Percentiles rank a stretch among this genome's conserved stretches.
phyloP scores from a whole-genome alignment of 1,284 basidiomycete genomes.

The Sanghuangporus sanghuang region DNA sequence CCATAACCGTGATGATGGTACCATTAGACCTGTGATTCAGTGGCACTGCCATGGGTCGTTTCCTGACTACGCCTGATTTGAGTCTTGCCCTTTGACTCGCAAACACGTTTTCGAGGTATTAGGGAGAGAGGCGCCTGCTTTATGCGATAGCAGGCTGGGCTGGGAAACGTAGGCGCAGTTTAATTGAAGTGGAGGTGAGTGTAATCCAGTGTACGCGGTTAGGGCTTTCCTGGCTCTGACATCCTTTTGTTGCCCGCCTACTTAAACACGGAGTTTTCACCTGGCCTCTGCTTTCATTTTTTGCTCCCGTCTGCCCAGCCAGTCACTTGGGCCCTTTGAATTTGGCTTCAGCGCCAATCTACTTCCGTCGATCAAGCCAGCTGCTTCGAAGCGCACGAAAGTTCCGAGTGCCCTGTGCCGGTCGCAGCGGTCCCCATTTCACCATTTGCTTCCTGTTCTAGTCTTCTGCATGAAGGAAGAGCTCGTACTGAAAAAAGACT shows the following conservation, averaged over 20 bases:
- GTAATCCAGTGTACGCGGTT: not conserved
- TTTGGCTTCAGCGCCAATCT: not conserved
- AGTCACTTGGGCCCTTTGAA: not conserved
- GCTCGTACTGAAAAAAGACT: not conserved
- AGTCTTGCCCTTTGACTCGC: not conserved
- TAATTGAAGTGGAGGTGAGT: not conserved
- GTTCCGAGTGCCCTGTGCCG: not conserved
- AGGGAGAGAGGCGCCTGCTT: not conserved
- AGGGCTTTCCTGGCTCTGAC: not conserved
- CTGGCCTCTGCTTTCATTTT: not conserved
- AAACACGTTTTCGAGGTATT: not conserved
- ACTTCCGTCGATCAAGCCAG: not conserved
- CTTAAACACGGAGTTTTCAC: not conserved
- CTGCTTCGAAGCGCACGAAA: not conserved
- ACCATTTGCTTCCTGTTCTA: not conserved
- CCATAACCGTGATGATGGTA: not conserved
- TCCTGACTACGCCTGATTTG: not conserved
- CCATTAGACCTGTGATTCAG: not conserved
- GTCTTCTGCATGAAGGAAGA: not conserved
- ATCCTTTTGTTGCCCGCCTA: too few relatives aligned
- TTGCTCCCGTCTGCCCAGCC: not conserved
- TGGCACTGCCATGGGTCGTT: not conserved
- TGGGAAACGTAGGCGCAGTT: not conserved
- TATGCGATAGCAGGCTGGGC: not conserved
- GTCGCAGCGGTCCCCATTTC: not conserved